A percentile compares a stretch with the other conserved stretches of the same genome.
These are phyloP conservation scores for Epichloe typhina DNA, from an alignment of 2,329 filamentous ascomycete genomes.

Conservation along the genomic window DNA sequence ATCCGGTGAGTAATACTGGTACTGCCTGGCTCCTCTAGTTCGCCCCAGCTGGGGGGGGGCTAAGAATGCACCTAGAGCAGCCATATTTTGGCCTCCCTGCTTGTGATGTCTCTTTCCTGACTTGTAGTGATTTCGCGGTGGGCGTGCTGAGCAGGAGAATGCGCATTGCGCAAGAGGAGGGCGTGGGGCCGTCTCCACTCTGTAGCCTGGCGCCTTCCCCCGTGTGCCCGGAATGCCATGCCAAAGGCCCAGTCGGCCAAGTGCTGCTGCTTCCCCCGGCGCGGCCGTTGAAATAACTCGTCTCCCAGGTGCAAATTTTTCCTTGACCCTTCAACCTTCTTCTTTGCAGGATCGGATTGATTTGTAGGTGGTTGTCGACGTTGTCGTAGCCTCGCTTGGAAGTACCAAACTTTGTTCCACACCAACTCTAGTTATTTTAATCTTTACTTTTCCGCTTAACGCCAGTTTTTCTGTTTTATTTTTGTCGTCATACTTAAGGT, in stretches of 20 bases:
- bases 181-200: no score
- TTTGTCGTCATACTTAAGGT: conserved; percentile 2
- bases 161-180: no score
- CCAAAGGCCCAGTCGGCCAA: conserved; percentile 1
- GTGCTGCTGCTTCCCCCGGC: background rate
- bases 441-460: background rate
- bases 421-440: background rate
- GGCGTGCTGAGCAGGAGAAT: no score
- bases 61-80: background rate
- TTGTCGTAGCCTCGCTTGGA: conserved; percentile 6
- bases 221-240: background rate
- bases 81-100: background rate
- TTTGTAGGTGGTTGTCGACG: conserved; percentile 7
- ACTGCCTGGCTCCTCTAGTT: background rate
- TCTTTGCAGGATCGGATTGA: conserved; percentile 4
- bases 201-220: background rate
- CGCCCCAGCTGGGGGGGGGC: background rate
- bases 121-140: no score
- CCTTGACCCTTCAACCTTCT: conserved; percentile 1
- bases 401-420: background rate
- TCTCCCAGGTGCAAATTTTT: conserved; percentile 3
- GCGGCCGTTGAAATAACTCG: conserved; percentile 4
- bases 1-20: no score
- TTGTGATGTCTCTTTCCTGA: no score
- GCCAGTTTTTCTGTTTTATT: background rate